A percentile compares a stretch with the other conserved stretches of the same genome.
Evolutionary conservation across 371 early-diverging fungal genomes (phyloP).

Genomic region (Racocetra persica): DNA sequence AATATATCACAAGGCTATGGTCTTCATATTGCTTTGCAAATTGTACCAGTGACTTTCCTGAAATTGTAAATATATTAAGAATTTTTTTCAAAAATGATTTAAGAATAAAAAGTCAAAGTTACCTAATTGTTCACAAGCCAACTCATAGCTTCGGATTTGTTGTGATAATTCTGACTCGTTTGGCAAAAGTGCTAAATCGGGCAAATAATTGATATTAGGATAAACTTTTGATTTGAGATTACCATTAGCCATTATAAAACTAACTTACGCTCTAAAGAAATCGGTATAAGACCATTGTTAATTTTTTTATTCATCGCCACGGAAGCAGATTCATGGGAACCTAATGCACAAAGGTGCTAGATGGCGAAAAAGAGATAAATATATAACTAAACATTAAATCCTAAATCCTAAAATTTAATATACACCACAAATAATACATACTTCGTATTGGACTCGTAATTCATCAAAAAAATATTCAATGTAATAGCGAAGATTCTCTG

Average conservation of each 20-base stretch:
- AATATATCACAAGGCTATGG: slow-evolving; percentile 62
- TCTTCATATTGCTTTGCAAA: background rate
- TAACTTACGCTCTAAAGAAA: background rate
- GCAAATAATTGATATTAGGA: background rate
- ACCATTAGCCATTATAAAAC: background rate
- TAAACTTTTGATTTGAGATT: background rate
- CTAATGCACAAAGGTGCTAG: background rate
- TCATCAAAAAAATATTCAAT: slow-evolving; percentile 62
- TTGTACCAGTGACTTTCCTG: background rate
- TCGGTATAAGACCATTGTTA: background rate
- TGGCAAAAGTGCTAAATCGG: background rate
- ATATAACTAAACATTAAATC: background rate
- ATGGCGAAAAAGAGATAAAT: background rate
- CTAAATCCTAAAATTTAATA: background rate
- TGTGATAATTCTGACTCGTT: slow-evolving; percentile 17
- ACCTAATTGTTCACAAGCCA: slow-evolving; percentile 6
- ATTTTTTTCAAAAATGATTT: background rate
- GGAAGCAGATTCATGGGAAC: background rate
- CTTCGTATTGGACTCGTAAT: slow-evolving; percentile 61
- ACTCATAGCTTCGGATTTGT: slow-evolving; percentile 1
- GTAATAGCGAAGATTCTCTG: slow-evolving; percentile 54
- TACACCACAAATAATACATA: background rate
- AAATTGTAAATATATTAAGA: background rate
- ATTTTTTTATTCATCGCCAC: background rate
- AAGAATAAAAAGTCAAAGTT: background rate